A percentile compares a stretch with the other conserved stretches of the same genome.
phyloP scores from a whole-genome alignment of 1,284 basidiomycete species.

The Ustilago sp. region DNA sequence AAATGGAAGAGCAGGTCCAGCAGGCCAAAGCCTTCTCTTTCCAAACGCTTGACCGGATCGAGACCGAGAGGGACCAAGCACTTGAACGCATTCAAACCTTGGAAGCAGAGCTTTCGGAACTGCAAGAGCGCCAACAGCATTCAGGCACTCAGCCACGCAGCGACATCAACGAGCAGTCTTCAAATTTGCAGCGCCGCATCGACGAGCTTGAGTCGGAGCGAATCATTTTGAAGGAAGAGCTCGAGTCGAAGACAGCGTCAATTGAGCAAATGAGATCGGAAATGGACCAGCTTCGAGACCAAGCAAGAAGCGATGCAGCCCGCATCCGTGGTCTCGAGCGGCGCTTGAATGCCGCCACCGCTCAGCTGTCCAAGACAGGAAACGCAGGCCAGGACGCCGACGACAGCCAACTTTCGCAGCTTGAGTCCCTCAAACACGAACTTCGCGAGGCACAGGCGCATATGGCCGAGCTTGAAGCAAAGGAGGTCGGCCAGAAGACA shows the following conservation, averaged over 20 bases:
- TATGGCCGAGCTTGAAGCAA: conserved; percentile 30
- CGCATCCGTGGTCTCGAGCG: conserved; percentile 36
- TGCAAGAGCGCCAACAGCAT: not conserved
- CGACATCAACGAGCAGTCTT: conserved; percentile 1
- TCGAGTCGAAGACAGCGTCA: conserved; percentile 12
- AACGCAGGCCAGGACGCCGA: conserved; percentile 2
- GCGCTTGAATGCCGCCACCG: conserved; percentile 26
- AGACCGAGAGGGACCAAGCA: conserved; percentile 43
- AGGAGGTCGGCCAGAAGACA: conserved; percentile 11
- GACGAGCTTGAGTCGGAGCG: conserved; percentile 28
- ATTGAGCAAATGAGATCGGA: conserved; percentile 3
- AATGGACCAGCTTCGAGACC: conserved; percentile 25
- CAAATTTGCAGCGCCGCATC: conserved; percentile 18
- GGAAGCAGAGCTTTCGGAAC: conserved; percentile 17
- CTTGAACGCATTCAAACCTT: conserved; percentile 27
- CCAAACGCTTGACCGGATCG: conserved; percentile 47
- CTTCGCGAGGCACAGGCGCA: conserved; percentile 24
- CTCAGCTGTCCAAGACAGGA: conserved; percentile 22
- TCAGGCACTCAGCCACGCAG: not conserved
- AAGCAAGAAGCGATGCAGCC: conserved; percentile 23
- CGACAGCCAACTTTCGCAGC: conserved; percentile 13
- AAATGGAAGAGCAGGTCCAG: conserved; percentile 52
- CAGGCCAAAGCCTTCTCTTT: conserved; percentile 52
- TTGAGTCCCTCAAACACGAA: conserved; percentile 19
- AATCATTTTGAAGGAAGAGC: conserved; percentile 5